Conservation (phyloP, 2,329 filamentous ascomycete species). For the Hirsutella minnesotensis region DNA sequence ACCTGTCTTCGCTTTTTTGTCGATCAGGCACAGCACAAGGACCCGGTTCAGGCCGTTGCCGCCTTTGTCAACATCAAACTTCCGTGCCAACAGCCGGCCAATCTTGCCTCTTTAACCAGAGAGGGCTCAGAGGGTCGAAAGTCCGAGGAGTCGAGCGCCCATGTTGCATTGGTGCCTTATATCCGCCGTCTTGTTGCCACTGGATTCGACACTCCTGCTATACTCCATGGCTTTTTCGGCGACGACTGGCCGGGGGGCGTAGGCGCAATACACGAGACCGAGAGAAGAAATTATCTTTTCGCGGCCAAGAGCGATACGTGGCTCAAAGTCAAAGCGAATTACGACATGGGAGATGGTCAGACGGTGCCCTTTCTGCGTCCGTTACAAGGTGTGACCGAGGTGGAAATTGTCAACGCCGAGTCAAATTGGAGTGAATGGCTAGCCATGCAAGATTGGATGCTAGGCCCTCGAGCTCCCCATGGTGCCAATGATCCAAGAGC, state of each 20-base stretch:
- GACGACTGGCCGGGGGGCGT: constrained; percentile 78
- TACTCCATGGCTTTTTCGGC: constrained; percentile 96
- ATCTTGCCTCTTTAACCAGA: constrained; percentile 8
- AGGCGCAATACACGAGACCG: constrained; percentile 73
- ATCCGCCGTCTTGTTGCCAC: constrained; percentile 83
- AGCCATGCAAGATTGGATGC: constrained; percentile 97
- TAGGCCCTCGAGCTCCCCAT: constrained; percentile 63
- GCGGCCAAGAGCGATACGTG: constrained; percentile 87
- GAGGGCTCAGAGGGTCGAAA: neutral
- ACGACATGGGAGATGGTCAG: constrained; percentile 77
- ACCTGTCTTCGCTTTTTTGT: constrained; percentile 86
- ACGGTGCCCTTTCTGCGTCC: constrained; percentile 79
- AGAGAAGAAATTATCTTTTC: constrained; percentile 89
- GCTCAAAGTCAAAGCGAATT: constrained; percentile 78
- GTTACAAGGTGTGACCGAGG: constrained; percentile 61
- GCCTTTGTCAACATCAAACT: constrained; percentile 86
- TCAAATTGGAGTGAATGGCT: constrained; percentile 88
- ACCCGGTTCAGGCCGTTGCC: constrained; percentile 74
- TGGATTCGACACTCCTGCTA: constrained; percentile 73
- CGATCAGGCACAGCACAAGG: constrained; percentile 77
- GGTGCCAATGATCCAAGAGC: constrained; percentile 13
- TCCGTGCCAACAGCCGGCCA: constrained; percentile 60
- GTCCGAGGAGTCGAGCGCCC: neutral
- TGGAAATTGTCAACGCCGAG: constrained; percentile 75
- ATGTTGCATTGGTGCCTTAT: constrained; percentile 58